Base-by-base conservation (phyloP, 306 rosid species). In the Herpetospermum pedunculosum region DNA sequence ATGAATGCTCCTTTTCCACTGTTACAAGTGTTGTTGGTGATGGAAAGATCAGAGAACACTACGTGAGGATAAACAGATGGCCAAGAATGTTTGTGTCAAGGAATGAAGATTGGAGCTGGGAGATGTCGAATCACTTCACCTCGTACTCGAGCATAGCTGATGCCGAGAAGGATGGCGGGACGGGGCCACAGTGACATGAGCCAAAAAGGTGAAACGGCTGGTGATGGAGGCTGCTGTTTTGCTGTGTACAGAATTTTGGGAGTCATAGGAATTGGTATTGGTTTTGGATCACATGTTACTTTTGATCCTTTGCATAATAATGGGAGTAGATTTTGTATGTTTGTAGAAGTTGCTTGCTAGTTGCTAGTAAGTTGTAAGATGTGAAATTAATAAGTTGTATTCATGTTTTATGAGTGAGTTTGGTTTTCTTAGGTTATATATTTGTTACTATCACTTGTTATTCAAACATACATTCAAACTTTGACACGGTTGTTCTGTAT, bases 51-150 rank as follows among this genome's bases (percentile, higher is more conserved):
- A 83, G 89, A 75, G 80, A 83, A 46, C 89, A 85, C 76, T 85
- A 85, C 28, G 89, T 85, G 13, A 76, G 89, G 74, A 85, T 85
- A 76, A 85, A 85, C 79, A 73, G 82, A 76, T 79, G 87, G 89
- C 85, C 87, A 0, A 18, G 59, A 49, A 70, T 85, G 85, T 69
- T 48, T 0, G 89, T 85, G 28, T 77, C 73, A 3, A 62, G 87
- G 72, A 83, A 77, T 15, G 74, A 52, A 28, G 87, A 85, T 29
- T 83, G 89, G 87, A 83, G 89, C 81, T 85, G 89, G 87, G 69
- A 65, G 53, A 63, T 85, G 87, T 83, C 83, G 62, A 85, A 79
- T 73, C 76, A 78, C 52, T 76, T 85, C 46, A 54, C 43, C 58
- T 80, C 77, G 60, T 85, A 83, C 77, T 62, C 83, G 8, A 85